A percentile compares a stretch with the other conserved stretches of the same genome.
Conservation (phyloP, 106 monocot species). For the Narthecium ossifragum region DNA sequence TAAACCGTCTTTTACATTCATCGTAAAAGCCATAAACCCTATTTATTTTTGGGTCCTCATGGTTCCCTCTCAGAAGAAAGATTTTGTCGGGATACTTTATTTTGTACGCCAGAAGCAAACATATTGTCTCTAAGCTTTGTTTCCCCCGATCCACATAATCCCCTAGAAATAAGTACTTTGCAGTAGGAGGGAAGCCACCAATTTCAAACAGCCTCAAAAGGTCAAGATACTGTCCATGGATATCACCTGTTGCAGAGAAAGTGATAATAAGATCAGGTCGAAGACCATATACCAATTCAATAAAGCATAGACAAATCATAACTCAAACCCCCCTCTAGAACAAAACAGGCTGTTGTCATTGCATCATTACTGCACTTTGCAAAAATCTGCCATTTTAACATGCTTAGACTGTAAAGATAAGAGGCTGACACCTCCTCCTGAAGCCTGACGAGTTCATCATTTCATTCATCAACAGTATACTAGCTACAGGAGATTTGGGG, state of each 20-base stretch:
- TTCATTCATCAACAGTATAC: too few species aligned
- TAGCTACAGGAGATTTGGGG: too few species aligned
- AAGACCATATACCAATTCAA: too few species aligned
- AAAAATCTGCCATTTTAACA: too few species aligned
- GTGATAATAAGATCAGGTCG: too few species aligned
- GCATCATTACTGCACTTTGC: too few species aligned
- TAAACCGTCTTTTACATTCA: conserved; percentile 69
- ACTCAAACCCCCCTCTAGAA: too few species aligned
- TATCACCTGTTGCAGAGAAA: conserved; percentile 70
- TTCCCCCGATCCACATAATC: conserved; percentile 81
- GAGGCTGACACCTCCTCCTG: too few species aligned
- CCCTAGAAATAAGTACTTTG: conserved; percentile 65
- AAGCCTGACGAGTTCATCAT: too few species aligned
- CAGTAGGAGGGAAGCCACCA: conserved; percentile 59
- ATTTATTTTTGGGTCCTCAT: conserved; percentile 77
- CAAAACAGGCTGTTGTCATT: too few species aligned
- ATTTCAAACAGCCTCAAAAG: conserved; percentile 57
- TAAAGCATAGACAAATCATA: too few species aligned
- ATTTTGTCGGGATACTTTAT: conserved; percentile 64
- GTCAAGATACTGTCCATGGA: conserved; percentile 69
- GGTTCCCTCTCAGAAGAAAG: conserved; percentile 63
- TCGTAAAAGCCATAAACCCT: conserved; percentile 77
- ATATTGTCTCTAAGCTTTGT: conserved; percentile 64
- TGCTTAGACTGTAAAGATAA: too few species aligned
- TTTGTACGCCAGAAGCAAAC: conserved; percentile 66